phyloP scores from a whole-genome alignment of 2,329 filamentous ascomycete species.

The Penicillium corylophilum region DNA sequence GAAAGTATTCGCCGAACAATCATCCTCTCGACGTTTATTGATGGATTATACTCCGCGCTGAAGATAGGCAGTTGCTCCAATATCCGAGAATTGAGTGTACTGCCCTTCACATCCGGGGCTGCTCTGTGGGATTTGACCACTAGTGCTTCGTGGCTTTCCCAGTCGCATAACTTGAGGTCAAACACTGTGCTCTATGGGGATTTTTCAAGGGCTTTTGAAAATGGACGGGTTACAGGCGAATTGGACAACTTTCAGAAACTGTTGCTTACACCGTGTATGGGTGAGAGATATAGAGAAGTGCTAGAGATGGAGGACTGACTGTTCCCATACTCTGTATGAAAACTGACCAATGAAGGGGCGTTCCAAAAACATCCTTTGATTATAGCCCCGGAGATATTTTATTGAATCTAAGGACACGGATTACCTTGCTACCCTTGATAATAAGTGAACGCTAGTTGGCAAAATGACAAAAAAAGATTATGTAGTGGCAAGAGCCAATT shows the following conservation, averaged over 20 bases:
- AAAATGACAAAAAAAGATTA: background rate
- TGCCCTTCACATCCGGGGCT: slow-evolving; percentile 3
- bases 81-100: slow-evolving; percentile 2
- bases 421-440: too few species aligned
- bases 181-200: slow-evolving; percentile 10
- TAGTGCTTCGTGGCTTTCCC: slow-evolving; percentile 1
- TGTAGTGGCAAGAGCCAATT: slow-evolving; percentile 4
- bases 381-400: too few species aligned
- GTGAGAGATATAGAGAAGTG: slow-evolving; percentile 4
- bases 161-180: background rate
- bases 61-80: slow-evolving; percentile 3
- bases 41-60: slow-evolving; percentile 5
- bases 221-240: slow-evolving; percentile 1
- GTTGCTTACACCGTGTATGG: slow-evolving; percentile 3
- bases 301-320: background rate
- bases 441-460: too few species aligned
- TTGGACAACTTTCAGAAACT: slow-evolving; percentile 8
- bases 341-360: background rate
- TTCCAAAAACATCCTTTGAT: too few species aligned
- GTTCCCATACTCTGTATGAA: background rate
- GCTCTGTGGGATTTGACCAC: slow-evolving; percentile 3
- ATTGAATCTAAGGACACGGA: too few species aligned
- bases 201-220: slow-evolving; percentile 6
- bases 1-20: slow-evolving; percentile 17
- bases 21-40: slow-evolving; percentile 7